phyloP scores from a whole-genome alignment of 2,329 filamentous ascomycete species.

The Fusarium nurragi region DNA sequence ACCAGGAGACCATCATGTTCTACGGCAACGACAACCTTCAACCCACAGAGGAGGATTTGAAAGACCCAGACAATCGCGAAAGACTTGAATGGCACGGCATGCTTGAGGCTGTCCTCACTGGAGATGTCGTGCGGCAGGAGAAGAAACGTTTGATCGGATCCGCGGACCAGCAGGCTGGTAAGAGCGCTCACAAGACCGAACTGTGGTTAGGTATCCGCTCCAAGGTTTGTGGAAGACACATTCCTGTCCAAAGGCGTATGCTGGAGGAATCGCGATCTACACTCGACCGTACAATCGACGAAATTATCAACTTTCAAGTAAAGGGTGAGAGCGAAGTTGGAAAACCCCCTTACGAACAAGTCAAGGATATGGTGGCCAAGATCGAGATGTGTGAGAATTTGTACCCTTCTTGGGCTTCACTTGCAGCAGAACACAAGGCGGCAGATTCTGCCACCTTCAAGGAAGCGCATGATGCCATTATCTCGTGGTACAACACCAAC shows the following conservation, averaged over 20 bases:
- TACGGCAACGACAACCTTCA: constrained; percentile 90
- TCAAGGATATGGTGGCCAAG: constrained; percentile 87
- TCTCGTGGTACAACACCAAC: constrained; percentile 97
- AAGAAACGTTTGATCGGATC: constrained; percentile 94
- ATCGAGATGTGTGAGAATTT: constrained; percentile 89
- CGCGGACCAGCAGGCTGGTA: constrained; percentile 65
- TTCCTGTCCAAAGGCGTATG: constrained; percentile 85
- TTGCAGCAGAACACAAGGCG: constrained; percentile 78
- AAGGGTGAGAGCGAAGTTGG: constrained; percentile 92
- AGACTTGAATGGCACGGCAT: constrained; percentile 98
- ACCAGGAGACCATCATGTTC: constrained; percentile 92
- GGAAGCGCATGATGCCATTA: constrained; percentile 86
- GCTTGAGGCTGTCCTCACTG: constrained; percentile 93
- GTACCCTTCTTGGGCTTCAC: constrained; percentile 81
- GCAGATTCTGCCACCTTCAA: constrained; percentile 80
- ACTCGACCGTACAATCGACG: constrained; percentile 80
- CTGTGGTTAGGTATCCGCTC: constrained; percentile 91
- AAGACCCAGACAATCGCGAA: constrained; percentile 87
- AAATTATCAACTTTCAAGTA: constrained; percentile 92
- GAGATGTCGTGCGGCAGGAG: constrained; percentile 96
- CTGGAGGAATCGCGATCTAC: constrained; percentile 83
- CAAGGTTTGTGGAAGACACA: constrained; percentile 81
- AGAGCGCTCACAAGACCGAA: constrained; percentile 76
- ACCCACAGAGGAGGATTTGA: constrained; percentile 88
- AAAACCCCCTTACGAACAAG: constrained; percentile 86